These are phyloP conservation scores for Stephania cephalantha DNA, from an alignment of 164 flowering plant species.

Conservation along the genomic window DNA sequence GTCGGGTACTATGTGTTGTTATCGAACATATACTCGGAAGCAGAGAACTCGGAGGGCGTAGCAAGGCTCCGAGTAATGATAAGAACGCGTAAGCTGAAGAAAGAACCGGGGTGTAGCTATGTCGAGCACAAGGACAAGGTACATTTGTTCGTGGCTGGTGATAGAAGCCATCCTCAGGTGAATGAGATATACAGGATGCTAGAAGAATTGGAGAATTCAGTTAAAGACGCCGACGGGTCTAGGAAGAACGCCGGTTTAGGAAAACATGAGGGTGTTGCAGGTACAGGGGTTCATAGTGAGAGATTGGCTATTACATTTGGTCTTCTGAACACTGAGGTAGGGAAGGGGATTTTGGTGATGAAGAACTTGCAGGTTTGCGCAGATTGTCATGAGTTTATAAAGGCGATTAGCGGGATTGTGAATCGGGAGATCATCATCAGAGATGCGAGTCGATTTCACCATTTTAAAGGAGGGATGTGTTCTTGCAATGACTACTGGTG, in stretches of 20 bases:
- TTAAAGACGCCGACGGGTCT: slow-evolving; percentile 18
- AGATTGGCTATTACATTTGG: slow-evolving; percentile 75
- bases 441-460: slow-evolving; percentile 90
- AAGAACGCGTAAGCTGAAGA: slow-evolving; percentile 58
- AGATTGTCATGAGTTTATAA: slow-evolving; percentile 72
- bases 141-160: slow-evolving; percentile 68
- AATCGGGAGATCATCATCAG: slow-evolving; percentile 57
- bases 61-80: slow-evolving; percentile 55
- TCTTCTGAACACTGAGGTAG: slow-evolving; percentile 43
- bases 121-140: slow-evolving; percentile 52
- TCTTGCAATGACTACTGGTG: slow-evolving; percentile 92
- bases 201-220: slow-evolving; percentile 44
- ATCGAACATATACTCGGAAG: slow-evolving; percentile 67
- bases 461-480: slow-evolving; percentile 64
- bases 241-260: slow-evolving; percentile 14
- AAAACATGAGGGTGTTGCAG: slow-evolving; percentile 15
- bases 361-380: slow-evolving; percentile 76
- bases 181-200: slow-evolving; percentile 52
- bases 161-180: slow-evolving; percentile 54
- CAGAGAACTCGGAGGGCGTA: slow-evolving; percentile 45
- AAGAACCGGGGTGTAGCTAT: slow-evolving; percentile 86
- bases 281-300: slow-evolving; percentile 66
- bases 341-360: slow-evolving; percentile 66
- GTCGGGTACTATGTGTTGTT: slow-evolving; percentile 76
- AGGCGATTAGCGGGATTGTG: slow-evolving; percentile 58